phyloP scores from a whole-genome alignment of 2,329 filamentous ascomycete species.

The Samsoniella hepiali region DNA sequence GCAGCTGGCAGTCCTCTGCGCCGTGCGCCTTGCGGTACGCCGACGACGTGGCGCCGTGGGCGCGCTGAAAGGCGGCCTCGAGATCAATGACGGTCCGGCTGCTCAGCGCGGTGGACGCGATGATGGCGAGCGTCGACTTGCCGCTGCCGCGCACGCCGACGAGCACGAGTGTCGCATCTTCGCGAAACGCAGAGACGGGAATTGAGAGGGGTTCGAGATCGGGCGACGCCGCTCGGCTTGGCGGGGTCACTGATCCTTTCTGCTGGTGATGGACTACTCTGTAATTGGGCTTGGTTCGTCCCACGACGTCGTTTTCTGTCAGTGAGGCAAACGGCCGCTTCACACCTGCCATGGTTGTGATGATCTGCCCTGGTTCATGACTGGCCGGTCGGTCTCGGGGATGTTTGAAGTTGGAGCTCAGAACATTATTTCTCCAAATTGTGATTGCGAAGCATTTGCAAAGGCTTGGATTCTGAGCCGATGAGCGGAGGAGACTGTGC shows the following conservation, averaged over 20 bases:
- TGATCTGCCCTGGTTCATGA: slow-evolving; percentile 15
- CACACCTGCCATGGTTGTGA: slow-evolving; percentile 36
- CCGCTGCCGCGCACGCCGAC: slow-evolving; percentile 71
- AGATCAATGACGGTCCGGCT: slow-evolving; percentile 65
- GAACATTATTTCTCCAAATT: background rate
- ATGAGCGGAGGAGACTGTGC: background rate
- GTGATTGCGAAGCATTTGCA: background rate
- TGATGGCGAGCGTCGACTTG: slow-evolving; percentile 72
- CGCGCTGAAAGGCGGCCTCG: slow-evolving; percentile 64
- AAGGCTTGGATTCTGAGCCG: background rate
- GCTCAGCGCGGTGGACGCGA: slow-evolving; percentile 68
- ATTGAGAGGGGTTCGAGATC: slow-evolving; percentile 26
- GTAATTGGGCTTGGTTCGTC: slow-evolving; percentile 13
- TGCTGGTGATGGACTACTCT: background rate
- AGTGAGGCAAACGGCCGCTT: slow-evolving; percentile 39
- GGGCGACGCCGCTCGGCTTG: slow-evolving; percentile 27
- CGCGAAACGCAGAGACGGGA: slow-evolving; percentile 43
- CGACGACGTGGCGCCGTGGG: slow-evolving; percentile 58
- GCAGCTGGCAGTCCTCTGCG: slow-evolving; percentile 57
- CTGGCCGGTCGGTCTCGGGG: background rate
- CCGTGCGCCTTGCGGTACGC: slow-evolving; percentile 63
- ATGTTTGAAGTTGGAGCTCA: background rate
- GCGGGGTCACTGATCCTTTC: slow-evolving; percentile 1
- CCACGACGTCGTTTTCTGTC: slow-evolving; percentile 28
- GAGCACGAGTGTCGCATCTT: slow-evolving; percentile 68